Evolutionary conservation across 176 grass and related monocot genomes (phyloP).

Genomic region (Melocanna baccifera): DNA sequence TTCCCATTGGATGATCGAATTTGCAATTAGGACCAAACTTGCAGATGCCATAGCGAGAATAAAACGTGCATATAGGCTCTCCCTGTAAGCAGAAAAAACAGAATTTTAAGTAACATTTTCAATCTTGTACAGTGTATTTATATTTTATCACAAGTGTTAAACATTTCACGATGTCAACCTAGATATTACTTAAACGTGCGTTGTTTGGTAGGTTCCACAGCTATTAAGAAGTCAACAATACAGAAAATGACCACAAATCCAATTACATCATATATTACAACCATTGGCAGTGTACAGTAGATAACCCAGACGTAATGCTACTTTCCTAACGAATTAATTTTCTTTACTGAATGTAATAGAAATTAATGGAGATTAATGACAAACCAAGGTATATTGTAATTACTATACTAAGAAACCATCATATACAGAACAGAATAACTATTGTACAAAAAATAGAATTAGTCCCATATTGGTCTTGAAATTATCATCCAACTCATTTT

Average conservation of each 20-base stretch:
- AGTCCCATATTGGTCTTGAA: not conserved
- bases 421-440: not conserved
- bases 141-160: conserved; percentile 8
- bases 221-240: not conserved
- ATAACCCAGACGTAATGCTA: not conserved
- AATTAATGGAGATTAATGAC: not conserved
- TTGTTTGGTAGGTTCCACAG: not conserved
- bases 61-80: conserved; percentile 66
- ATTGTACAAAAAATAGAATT: not conserved
- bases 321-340: not conserved
- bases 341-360: not conserved
- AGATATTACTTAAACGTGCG: not conserved
- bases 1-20: conserved; percentile 81
- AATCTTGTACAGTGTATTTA: not conserved
- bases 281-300: not conserved
- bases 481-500: not conserved
- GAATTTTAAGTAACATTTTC: not conserved
- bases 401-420: not conserved
- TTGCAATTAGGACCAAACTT: conserved; percentile 94
- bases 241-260: not conserved
- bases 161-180: not conserved
- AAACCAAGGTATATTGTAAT: not conserved
- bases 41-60: conserved; percentile 82
- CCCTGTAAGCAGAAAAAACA: conserved; percentile 48
- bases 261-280: not conserved